Base-by-base conservation (phyloP, 176 grass and related monocot species). In the Carex littledalei region DNA sequence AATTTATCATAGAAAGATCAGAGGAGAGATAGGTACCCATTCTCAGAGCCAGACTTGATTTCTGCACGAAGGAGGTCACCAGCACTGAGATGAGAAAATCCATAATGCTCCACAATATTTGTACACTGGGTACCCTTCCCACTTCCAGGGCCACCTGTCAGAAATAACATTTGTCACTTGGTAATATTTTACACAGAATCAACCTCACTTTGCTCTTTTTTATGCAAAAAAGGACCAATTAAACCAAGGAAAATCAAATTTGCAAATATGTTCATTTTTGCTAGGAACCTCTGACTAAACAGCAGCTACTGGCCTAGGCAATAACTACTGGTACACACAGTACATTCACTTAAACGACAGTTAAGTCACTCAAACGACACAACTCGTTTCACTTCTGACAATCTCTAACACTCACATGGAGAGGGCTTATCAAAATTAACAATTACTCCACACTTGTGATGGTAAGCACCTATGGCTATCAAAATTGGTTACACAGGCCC, bases 21-120 rank as follows among this genome's bases (percentile, higher is more conserved):
- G 67, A 77, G 5, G 12, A 56, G 59, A 56, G 15, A 52, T 5
- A 53, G 26, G 69, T 90, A 96, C 94, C 94, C 94, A 66, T 96
- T 96, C 84, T 91, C 87, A 84, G 91, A 93, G 49, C 91, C 89
- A 88, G 94, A 96, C 85, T 91, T 93, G 54, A 96, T 88, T 72
- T 96, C 94, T 34, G 94, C 94, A 71, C 91, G 91, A 67, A 96
- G 80, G 90, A 96, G 94, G 85, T 96, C 94, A 59, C 94, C 94
- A 84, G 94, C 94, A 66, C 94, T 96, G 74, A 96, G 94, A 93
- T 96, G 94, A 83, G 89, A 91, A 82, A 96, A 96, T 70, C 91
- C 91, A 39, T 91, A 96, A 52, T 93, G 91, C 26, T 96, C 86
- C 6, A 96, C 94, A 88, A 96, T 96, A 85, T 93, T 96, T 82